Evolutionary conservation across 73 alveolate genomes (phyloP), one percentile per base, ranked within the genome.

Genomic region (Stentor coeruleus): DNA sequence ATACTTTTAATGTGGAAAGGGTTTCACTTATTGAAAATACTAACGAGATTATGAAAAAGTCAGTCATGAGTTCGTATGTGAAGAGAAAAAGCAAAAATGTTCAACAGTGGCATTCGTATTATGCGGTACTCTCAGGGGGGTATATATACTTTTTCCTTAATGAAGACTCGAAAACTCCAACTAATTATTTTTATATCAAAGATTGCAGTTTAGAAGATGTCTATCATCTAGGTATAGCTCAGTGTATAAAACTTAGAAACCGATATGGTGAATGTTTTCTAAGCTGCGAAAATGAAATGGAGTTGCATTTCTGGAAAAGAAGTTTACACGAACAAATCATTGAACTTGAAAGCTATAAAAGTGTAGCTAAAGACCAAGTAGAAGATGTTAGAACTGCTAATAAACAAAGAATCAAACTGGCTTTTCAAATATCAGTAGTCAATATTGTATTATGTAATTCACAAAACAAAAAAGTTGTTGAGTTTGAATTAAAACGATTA

Each of bases 171-270:
- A 0, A 15, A 26, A 15, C 66, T 20, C 35, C 59, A 14, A 6
- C 59, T n/a, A 40, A 20, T 33, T 75, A 75, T 38, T 40, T 75
- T 38, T 75, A 75, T 3, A 75, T 75, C 15, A 75, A 75, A 75
- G 83, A 75, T 66, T 75, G 83, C 83, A 75, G 79, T 40, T 33
- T 66, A 40, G 37, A 20, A 20, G 79, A 66, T 66, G 37, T 66
- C 33, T 33, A 20, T 11, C n/a, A 66, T 11, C 11, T 66, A 20
- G 37, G 37, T 28, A 31, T 66, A 20, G 40, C 36, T 14, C 11
- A 26, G 1, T 20, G 40, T 1, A 20, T 66, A 66, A 66, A 33
- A 26, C 79, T 66, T 0, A 20, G 37, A 20, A 66, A 66, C 79
- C 36, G 79, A 33, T 66, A 66, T 33, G 79, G 79, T 28, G 79